Percentiles rank a stretch among this genome's conserved stretches.
Conservation (phyloP, 352 stramenopile species). For the Phytophthora pseudosyringae region DNA sequence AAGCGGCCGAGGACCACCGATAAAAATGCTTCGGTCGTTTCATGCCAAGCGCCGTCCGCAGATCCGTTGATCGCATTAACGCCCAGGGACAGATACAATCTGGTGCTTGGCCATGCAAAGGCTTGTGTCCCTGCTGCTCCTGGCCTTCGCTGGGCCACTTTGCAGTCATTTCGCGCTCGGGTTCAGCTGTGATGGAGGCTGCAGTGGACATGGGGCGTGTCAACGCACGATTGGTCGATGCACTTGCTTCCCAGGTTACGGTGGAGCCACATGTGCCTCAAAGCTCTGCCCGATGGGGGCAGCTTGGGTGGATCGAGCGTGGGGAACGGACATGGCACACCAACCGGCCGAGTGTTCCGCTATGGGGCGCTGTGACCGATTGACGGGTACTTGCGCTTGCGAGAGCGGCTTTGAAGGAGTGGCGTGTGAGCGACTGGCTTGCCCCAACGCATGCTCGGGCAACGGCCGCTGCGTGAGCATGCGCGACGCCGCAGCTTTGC, state of each 20-base stretch:
- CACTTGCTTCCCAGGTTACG: conserved; percentile 81
- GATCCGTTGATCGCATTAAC: neutral
- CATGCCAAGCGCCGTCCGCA: no score
- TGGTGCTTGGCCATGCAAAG: neutral
- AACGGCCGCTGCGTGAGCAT: conserved; percentile 78
- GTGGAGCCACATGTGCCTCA: conserved; percentile 66
- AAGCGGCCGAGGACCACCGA: no score
- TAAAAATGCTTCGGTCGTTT: no score
- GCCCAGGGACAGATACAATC: no score
- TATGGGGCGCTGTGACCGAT: conserved; percentile 13
- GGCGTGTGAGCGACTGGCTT: conserved; percentile 53
- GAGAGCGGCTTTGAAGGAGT: conserved; percentile 41
- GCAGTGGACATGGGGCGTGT: conserved; percentile 78
- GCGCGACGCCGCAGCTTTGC: conserved; percentile 60
- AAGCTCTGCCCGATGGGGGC: conserved; percentile 53
- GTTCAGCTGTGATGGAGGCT: conserved; percentile 81
- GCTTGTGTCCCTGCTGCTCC: conserved; percentile 8
- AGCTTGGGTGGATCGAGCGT: conserved; percentile 75
- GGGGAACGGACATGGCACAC: conserved; percentile 69
- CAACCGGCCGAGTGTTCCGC: conserved; percentile 67
- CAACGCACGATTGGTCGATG: conserved; percentile 68
- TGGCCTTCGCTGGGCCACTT: conserved; percentile 10
- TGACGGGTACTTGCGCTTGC: conserved; percentile 64
- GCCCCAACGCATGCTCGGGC: conserved; percentile 53
- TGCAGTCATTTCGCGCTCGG: conserved; percentile 3